Percentiles rank a stretch among this genome's conserved stretches.
Evolutionary conservation across 192 early-diverging fungal genomes (phyloP).

Genomic region (Coemansia sp.): DNA sequence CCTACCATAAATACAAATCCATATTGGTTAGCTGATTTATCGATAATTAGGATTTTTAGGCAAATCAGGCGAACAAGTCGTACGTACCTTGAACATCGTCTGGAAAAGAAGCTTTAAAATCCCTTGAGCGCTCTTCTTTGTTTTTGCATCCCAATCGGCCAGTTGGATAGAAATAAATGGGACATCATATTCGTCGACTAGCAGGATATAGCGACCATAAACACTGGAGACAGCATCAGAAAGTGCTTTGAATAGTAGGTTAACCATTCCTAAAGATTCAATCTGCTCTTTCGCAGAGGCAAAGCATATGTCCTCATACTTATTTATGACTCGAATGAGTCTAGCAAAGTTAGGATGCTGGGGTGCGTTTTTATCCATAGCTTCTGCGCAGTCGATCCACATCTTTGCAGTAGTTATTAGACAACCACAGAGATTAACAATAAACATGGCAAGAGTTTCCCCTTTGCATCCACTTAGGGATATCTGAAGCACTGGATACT

Average conservation of each 20-base stretch:
- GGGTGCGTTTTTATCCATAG: background rate
- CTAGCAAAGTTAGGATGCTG: too few species aligned
- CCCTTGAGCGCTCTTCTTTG: slow-evolving; percentile 9
- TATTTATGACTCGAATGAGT: background rate
- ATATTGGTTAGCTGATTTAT: too few species aligned
- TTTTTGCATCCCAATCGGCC: slow-evolving; percentile 13
- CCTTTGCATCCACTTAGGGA: slow-evolving; percentile 24
- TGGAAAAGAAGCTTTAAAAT: slow-evolving; percentile 27
- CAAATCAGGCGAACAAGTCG: background rate
- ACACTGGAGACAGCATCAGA: slow-evolving; percentile 8
- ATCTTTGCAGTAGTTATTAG: background rate
- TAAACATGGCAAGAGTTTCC: slow-evolving; percentile 7
- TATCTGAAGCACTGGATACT: slow-evolving; percentile 36
- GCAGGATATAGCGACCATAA: slow-evolving; percentile 32
- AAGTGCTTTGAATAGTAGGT: slow-evolving; percentile 11
- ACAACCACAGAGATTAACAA: slow-evolving; percentile 9
- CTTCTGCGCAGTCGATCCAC: background rate
- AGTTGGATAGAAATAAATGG: slow-evolving; percentile 37
- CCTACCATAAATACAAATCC: too few species aligned
- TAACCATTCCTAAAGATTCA: background rate
- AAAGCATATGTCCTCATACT: background rate
- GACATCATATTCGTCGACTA: slow-evolving; percentile 45
- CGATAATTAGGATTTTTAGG: too few species aligned
- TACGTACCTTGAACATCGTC: slow-evolving; percentile 37
- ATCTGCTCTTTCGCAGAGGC: background rate